phyloP scores from a whole-genome alignment of 2,329 filamentous ascomycete genomes.

The Diplodia scrobiculata region DNA sequence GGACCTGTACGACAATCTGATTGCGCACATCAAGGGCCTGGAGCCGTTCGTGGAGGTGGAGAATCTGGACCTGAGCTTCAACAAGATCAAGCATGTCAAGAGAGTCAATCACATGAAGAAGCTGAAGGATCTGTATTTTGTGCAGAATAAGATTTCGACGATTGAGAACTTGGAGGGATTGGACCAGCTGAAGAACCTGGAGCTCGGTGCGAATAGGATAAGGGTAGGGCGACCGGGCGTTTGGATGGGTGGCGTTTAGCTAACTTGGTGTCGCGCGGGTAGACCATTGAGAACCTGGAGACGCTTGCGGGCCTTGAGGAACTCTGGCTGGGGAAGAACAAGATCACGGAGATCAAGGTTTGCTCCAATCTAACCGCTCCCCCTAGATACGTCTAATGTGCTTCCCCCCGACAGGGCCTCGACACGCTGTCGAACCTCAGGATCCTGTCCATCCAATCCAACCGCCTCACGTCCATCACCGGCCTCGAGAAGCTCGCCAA shows the following conservation, averaged over 20 bases:
- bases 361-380: neutral
- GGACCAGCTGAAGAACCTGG: conserved; percentile 74
- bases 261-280: neutral
- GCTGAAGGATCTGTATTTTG: conserved; percentile 83
- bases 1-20: conserved; percentile 95
- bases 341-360: conserved; percentile 78
- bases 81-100: conserved; percentile 99
- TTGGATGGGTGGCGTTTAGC: neutral
- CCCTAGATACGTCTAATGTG: neutral
- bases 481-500: conserved; percentile 72
- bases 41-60: conserved; percentile 75
- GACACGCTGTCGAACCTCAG: conserved; percentile 74
- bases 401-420: conserved; percentile 56
- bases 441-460: conserved; percentile 92
- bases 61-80: conserved; percentile 89
- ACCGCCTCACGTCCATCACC: conserved; percentile 77
- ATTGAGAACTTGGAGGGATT: conserved; percentile 84
- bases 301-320: conserved; percentile 76
- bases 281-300: conserved; percentile 77
- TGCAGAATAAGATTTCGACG: conserved; percentile 87
- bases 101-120: conserved; percentile 75
- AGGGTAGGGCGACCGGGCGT: conserved; percentile 33
- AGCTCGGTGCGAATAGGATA: conserved; percentile 90
- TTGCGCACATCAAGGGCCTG: conserved; percentile 81
- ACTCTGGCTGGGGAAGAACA: conserved; percentile 95